Evolutionary conservation across 768 basidiomycete species (phyloP).

Genomic region (Hemileccinum rubropunctum): DNA sequence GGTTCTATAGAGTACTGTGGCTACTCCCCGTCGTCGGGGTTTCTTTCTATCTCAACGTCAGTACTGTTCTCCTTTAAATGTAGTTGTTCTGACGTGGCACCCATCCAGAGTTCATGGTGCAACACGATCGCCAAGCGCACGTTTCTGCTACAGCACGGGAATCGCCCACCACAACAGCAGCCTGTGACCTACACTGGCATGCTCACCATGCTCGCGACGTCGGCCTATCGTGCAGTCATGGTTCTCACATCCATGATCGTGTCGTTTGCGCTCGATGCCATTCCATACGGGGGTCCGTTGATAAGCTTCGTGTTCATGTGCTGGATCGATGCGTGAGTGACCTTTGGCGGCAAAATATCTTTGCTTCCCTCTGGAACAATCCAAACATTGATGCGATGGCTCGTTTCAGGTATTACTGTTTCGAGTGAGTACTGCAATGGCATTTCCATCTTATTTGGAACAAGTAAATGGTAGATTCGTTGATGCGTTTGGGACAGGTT

Average conservation of each 20-base stretch:
- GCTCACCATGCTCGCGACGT: slow-evolving; percentile 72
- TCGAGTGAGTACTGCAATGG: slow-evolving; percentile 55
- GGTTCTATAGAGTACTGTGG: slow-evolving; percentile 79
- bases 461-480: not conserved
- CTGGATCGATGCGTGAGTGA: slow-evolving; percentile 83
- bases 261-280: slow-evolving; percentile 57
- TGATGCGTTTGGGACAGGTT: slow-evolving; percentile 46
- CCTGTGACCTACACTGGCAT: slow-evolving; percentile 66
- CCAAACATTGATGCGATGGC: not conserved
- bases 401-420: slow-evolving; percentile 76
- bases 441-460: slow-evolving; percentile 1
- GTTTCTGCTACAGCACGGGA: slow-evolving; percentile 69
- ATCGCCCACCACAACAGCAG: slow-evolving; percentile 48
- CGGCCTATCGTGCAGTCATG: slow-evolving; percentile 82
- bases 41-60: slow-evolving; percentile 81
- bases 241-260: slow-evolving; percentile 71
- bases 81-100: slow-evolving; percentile 11
- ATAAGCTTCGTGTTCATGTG: slow-evolving; percentile 73
- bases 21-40: slow-evolving; percentile 70
- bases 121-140: slow-evolving; percentile 71
- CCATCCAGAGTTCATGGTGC: slow-evolving; percentile 70
- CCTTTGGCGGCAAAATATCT: not conserved
- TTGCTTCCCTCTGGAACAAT: not conserved
- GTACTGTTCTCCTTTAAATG: slow-evolving; percentile 26
- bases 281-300: slow-evolving; percentile 63